phyloP scores from a whole-genome alignment of 1,139 yeast species.

The Saccharomycopsis phalli region DNA sequence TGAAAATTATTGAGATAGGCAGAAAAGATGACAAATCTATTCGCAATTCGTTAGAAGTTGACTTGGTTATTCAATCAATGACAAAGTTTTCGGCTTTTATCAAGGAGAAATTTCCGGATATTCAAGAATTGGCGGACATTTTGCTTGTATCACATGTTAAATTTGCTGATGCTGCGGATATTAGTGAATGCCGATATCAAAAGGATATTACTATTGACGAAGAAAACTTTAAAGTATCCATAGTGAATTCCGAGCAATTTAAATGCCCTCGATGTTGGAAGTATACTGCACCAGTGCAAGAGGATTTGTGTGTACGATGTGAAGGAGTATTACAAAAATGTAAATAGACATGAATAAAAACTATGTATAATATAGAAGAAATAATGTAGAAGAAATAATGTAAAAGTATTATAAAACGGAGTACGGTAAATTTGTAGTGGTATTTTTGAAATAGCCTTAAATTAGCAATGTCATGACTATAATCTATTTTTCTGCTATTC shows the following conservation, averaged over 20 bases:
- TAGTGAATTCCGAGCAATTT: conserved; percentile 36
- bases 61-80: conserved; percentile 32
- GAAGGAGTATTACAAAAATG: conserved; percentile 29
- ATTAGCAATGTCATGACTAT: too few species aligned
- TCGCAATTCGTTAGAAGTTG: conserved; percentile 60
- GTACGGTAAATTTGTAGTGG: too few species aligned
- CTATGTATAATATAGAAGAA: not conserved
- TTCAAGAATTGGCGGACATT: conserved; percentile 39
- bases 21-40: conserved; percentile 37
- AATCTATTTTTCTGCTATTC: too few species aligned
- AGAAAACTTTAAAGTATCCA: conserved; percentile 29
- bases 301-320: conserved; percentile 62
- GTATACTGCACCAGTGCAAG: conserved; percentile 43
- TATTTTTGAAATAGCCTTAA: too few species aligned
- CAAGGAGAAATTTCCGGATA: conserved; percentile 23
- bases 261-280: conserved; percentile 98
- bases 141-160: conserved; percentile 56
- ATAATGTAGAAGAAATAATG: too few species aligned
- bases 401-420: too few species aligned
- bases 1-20: conserved; percentile 40
- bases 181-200: conserved; percentile 26
- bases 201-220: conserved; percentile 28
- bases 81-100: conserved; percentile 23
- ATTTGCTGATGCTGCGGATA: conserved; percentile 25
- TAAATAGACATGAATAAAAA: not conserved